Evolutionary conservation across 177 flowering plant genomes (phyloP).

Genomic region (Vitis hybrid): DNA sequence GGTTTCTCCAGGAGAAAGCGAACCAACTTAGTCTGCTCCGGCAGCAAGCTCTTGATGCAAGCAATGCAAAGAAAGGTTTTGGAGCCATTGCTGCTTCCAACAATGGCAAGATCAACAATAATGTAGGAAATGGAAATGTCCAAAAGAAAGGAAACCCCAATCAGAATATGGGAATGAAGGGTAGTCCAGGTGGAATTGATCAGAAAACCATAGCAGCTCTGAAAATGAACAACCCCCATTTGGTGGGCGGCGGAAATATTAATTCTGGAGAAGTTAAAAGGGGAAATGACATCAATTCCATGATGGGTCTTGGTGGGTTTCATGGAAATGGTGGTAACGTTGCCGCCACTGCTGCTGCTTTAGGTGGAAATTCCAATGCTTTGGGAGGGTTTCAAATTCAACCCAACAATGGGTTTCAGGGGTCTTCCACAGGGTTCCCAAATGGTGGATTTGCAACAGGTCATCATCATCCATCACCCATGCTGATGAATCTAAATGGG

Average conservation of each 20-base stretch:
- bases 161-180: conserved; percentile 38
- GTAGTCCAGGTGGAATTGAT: conserved; percentile 31
- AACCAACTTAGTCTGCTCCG: conserved; percentile 36
- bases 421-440: conserved; percentile 22
- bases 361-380: conserved; percentile 33
- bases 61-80: conserved; percentile 29
- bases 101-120: conserved; percentile 29
- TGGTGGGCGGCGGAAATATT: conserved; percentile 29
- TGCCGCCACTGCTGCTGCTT: conserved; percentile 12
- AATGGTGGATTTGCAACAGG: conserved; percentile 24
- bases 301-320: conserved; percentile 48
- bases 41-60: conserved; percentile 37
- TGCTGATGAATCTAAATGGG: conserved; percentile 41
- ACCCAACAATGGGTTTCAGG: conserved; percentile 33
- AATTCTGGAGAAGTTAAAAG: conserved; percentile 36
- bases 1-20: conserved; percentile 34
- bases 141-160: conserved; percentile 41
- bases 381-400: conserved; percentile 34
- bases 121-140: conserved; percentile 21
- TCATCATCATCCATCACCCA: conserved; percentile 28
- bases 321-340: conserved; percentile 30
- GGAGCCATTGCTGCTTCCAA: conserved; percentile 20
- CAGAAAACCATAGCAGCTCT: conserved; percentile 41
- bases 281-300: conserved; percentile 41
- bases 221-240: conserved; percentile 38